Conservation (phyloP, 345 rosid genomes). For the Dipteronia dyeriana region DNA sequence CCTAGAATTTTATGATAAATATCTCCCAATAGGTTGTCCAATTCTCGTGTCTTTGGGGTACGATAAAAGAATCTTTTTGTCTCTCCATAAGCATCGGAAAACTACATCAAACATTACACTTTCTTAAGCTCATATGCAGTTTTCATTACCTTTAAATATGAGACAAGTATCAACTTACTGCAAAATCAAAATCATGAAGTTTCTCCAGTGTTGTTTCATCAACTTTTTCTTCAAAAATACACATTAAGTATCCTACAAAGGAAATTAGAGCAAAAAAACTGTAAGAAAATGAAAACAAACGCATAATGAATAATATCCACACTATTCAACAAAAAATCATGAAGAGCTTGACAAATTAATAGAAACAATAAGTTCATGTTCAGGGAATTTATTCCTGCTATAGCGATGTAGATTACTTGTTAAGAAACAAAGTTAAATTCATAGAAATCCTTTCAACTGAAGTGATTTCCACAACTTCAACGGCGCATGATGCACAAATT, state of each 20-base stretch:
- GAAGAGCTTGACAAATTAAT: background rate
- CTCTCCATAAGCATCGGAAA: conserved; percentile 75
- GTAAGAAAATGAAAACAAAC: background rate
- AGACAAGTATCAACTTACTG: conserved; percentile 47
- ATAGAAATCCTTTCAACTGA: background rate
- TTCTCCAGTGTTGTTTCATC: conserved; percentile 54
- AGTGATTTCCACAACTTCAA: background rate
- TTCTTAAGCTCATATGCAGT: conserved; percentile 7
- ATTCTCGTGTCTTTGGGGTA: conserved; percentile 83
- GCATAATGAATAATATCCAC: background rate
- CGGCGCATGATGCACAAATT: background rate
- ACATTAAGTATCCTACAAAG: conserved; percentile 78
- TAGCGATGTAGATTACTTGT: background rate
- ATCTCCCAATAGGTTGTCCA: conserved; percentile 89
- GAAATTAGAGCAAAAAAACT: conserved; percentile 10
- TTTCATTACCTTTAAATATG: background rate
- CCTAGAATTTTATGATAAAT: conserved; percentile 94
- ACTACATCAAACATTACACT: conserved; percentile 41
- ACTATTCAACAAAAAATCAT: background rate
- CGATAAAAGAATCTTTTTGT: conserved; percentile 75
- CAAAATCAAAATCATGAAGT: conserved; percentile 70
- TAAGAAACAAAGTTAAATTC: conserved; percentile 4
- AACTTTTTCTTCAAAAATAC: conserved; percentile 73
- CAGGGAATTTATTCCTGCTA: background rate
- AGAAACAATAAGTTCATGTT: background rate